Base-by-base conservation (phyloP, 371 early-diverging fungal genomes). In the Apophysomyces ossiformis region DNA sequence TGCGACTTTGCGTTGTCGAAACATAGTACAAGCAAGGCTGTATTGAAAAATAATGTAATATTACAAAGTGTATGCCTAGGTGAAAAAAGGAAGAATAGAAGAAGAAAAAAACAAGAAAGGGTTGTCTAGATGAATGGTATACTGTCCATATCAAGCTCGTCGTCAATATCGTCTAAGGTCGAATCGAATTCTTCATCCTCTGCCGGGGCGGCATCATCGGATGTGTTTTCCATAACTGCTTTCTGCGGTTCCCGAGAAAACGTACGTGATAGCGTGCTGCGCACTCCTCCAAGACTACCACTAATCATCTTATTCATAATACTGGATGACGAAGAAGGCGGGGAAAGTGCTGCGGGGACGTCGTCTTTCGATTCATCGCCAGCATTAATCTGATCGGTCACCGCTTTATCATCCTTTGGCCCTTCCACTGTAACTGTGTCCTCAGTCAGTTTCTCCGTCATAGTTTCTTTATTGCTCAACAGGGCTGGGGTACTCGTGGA, bases 81-180 rank as follows among this genome's bases (percentile, higher is more conserved):
- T 7, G 37, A 37, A 58, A 38, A 6, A 21, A 50, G 21, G 9
- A 16, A 9, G 21, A 16, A 13, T 6, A 13, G 16, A 45, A 45
- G 12, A 64, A 6, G 35, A 39, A 58, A 32, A 32, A 38, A 15
- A 5, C 12, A 56, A 37, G 13, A 36, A 58, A 54, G 39, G 36
- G 7, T 13, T 35, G 37, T 62, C 67, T 82, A 79, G 46, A 86
- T 75, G 50, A 79, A 82, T 41, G 85, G 87, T 16, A 86, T 82
- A 41, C 79, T 76, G 47, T 86, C 87, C 83, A 86, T 78, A 66
- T 85, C 83, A 59, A 81, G 72, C 58, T 81, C 81, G 50, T 85
- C 85, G 39, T 82, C 78, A 39, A 82, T 58, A 5, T 72, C 78
- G 50, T 82, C 83, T 4, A 79, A 66, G 6, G 69, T 67, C 0